phyloP scores from a whole-genome alignment of 352 stramenopile species.

The Phytophthora sp. region DNA sequence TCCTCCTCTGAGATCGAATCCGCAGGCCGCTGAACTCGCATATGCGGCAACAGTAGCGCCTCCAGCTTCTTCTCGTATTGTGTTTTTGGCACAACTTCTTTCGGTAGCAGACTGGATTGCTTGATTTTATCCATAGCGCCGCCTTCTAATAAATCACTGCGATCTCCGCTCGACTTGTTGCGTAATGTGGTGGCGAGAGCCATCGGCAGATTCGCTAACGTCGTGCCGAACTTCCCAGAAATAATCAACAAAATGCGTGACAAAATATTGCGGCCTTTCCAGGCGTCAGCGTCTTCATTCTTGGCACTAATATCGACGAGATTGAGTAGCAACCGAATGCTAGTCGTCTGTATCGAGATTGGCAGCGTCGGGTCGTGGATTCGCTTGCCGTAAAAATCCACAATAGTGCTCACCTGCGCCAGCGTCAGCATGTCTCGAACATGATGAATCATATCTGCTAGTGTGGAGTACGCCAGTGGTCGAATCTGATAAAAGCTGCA shows the following conservation, averaged over 20 bases:
- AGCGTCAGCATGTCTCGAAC: constrained; percentile 95
- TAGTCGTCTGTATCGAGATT: constrained; percentile 96
- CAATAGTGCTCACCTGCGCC: constrained; percentile 94
- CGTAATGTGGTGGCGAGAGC: constrained; percentile 67
- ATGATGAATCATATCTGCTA: constrained; percentile 98
- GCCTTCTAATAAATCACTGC: constrained; percentile 77
- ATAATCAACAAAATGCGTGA: constrained; percentile 93
- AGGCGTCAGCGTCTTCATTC: constrained; percentile 91
- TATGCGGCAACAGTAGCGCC: constrained; percentile 57
- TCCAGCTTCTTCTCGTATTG: constrained; percentile 83
- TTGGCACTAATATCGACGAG: constrained; percentile 97
- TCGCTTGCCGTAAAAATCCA: constrained; percentile 94
- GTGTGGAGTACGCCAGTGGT: constrained; percentile 95
- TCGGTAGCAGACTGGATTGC: constrained; percentile 77
- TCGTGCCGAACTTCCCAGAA: constrained; percentile 94
- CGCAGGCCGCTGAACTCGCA: constrained; percentile 51
- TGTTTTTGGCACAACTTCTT: constrained; percentile 55
- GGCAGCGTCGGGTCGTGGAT: constrained; percentile 93
- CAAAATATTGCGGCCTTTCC: constrained; percentile 90
- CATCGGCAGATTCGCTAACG: constrained; percentile 75
- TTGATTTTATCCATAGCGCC: constrained; percentile 91
- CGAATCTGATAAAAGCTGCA: constrained; percentile 91
- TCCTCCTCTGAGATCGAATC: constrained; percentile 79
- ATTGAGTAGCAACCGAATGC: constrained; percentile 96
- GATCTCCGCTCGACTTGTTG: constrained; percentile 45